phyloP scores from a whole-genome alignment of 805 yeast species.

The Wickerhamomyces alni region DNA sequence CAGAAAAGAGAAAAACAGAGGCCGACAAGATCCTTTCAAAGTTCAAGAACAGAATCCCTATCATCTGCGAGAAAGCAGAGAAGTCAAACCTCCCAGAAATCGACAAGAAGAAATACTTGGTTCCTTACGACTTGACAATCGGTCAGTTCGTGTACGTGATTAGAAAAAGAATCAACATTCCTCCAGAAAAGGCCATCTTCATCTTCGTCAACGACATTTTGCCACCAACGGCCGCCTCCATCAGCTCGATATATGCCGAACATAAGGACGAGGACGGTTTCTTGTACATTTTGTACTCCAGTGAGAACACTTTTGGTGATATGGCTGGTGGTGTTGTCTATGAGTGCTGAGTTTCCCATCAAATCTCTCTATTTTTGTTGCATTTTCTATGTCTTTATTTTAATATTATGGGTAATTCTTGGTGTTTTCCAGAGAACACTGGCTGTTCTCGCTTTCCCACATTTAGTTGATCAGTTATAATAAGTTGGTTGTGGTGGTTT shows the following conservation, averaged over 20 bases:
- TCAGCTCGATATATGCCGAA: constrained; percentile 92
- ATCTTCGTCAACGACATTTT: constrained; percentile 94
- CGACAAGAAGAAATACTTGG: constrained; percentile 95
- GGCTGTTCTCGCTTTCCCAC: too few species aligned
- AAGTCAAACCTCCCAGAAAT: constrained; percentile 93
- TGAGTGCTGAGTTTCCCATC: too few species aligned
- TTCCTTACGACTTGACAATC: constrained; percentile 92
- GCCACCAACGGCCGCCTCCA: constrained; percentile 96
- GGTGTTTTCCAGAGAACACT: too few species aligned
- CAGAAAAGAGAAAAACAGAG: constrained; percentile 90
- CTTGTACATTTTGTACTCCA: constrained; percentile 90
- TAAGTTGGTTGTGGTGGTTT: too few species aligned
- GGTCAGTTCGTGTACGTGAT: constrained; percentile 98
- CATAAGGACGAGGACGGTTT: constrained; percentile 98
- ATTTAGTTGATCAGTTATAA: too few species aligned
- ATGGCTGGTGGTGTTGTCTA: too few species aligned
- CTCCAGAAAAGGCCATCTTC: constrained; percentile 96
- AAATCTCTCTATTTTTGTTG: too few species aligned
- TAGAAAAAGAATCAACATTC: constrained; percentile 90
- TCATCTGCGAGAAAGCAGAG: constrained; percentile 93
- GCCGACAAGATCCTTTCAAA: constrained; percentile 85
- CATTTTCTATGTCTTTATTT: too few species aligned
- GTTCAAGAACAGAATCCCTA: constrained; percentile 91
- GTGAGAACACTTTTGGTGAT: constrained; percentile 94
- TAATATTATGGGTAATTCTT: too few species aligned